A percentile compares a stretch with the other conserved stretches of the same genome.
phyloP scores from a whole-genome alignment of 1,284 basidiomycete genomes.

The Cryptococcus sp. region DNA sequence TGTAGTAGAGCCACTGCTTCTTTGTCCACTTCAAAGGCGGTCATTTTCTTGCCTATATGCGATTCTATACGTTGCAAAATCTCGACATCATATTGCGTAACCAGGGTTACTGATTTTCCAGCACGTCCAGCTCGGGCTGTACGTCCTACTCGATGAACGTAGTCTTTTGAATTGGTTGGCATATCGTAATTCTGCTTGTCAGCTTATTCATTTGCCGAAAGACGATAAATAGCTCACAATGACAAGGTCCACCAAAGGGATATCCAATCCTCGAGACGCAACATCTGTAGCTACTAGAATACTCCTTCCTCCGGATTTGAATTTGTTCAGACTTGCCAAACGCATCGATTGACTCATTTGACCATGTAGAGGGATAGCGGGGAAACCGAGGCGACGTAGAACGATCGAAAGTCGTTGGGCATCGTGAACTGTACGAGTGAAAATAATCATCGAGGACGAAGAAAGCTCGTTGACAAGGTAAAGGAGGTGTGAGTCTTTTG shows the following conservation, averaged over 20 bases:
- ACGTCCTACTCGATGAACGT: slow-evolving; percentile 96
- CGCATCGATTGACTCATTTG: slow-evolving; percentile 91
- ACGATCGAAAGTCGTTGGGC: slow-evolving; percentile 86
- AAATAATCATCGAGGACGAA: slow-evolving; percentile 92
- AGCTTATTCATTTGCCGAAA: not conserved
- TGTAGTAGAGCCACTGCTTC: slow-evolving; percentile 84
- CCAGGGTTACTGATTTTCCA: slow-evolving; percentile 92
- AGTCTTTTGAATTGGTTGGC: slow-evolving; percentile 97
- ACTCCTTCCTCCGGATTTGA: slow-evolving; percentile 88
- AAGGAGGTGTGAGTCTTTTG: slow-evolving; percentile 90
- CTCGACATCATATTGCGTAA: slow-evolving; percentile 98
- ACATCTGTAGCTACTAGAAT: slow-evolving; percentile 92
- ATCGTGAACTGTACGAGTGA: slow-evolving; percentile 93
- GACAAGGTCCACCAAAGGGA: slow-evolving; percentile 92
- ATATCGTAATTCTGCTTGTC: slow-evolving; percentile 78
- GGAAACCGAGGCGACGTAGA: slow-evolving; percentile 84
- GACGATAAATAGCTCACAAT: slow-evolving; percentile 51
- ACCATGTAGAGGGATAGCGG: slow-evolving; percentile 93
- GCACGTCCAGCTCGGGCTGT: slow-evolving; percentile 94
- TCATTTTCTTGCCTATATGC: slow-evolving; percentile 89
- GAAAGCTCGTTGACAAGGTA: slow-evolving; percentile 85
- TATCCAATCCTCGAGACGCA: slow-evolving; percentile 94
- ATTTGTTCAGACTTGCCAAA: slow-evolving; percentile 90
- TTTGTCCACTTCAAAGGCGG: slow-evolving; percentile 81
- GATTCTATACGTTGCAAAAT: slow-evolving; percentile 89